Evolutionary conservation across 371 early-diverging fungal genomes (phyloP).

Genomic region (Circinella umbellata): DNA sequence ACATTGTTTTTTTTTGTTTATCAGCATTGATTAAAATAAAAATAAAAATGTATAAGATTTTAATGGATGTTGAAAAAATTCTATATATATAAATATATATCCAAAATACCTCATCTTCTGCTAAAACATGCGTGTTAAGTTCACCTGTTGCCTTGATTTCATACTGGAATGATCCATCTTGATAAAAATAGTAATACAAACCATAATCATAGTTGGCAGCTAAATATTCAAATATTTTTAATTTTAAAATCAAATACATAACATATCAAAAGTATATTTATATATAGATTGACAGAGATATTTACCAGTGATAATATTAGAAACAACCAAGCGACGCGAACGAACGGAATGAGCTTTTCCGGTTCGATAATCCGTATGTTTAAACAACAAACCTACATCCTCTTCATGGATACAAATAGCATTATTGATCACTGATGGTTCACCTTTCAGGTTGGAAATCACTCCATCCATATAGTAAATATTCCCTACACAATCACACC

Average conservation of each 20-base stretch:
- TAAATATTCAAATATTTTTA: background rate
- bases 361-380: slow-evolving; percentile 56
- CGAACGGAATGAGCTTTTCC: slow-evolving; percentile 45
- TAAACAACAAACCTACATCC: slow-evolving; percentile 50
- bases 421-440: slow-evolving; percentile 47
- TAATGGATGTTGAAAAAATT: too few relatives aligned
- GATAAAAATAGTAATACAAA: slow-evolving; percentile 57
- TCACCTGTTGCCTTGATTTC: slow-evolving; percentile 61
- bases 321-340: slow-evolving; percentile 52
- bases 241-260: background rate
- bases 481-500: slow-evolving; percentile 57
- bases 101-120: slow-evolving; percentile 38
- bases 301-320: slow-evolving; percentile 54
- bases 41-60: too few relatives aligned
- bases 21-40: too few relatives aligned
- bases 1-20: too few relatives aligned
- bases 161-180: slow-evolving; percentile 56
- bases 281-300: slow-evolving; percentile 1
- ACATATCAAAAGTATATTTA: background rate
- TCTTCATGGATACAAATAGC: slow-evolving; percentile 60
- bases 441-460: slow-evolving; percentile 42
- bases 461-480: slow-evolving; percentile 55
- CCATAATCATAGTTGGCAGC: slow-evolving; percentile 61
- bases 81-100: too few relatives aligned
- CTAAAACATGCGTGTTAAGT: slow-evolving; percentile 52